phyloP scores from a whole-genome alignment of 257 asterid genomes.

The Parsonsia alboflavescens region DNA sequence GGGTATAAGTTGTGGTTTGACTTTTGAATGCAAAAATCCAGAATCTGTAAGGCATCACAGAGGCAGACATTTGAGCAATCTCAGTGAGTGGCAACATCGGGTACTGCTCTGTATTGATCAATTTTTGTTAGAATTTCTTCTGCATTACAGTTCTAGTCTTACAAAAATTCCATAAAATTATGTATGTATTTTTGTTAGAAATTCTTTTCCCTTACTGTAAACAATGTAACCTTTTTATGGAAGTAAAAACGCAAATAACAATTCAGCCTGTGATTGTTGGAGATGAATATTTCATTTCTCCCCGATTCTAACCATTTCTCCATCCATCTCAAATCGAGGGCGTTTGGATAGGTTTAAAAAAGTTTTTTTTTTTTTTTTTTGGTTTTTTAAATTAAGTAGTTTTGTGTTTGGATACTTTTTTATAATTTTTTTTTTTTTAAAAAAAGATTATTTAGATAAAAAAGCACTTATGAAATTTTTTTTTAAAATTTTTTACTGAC shows the following conservation, averaged over 20 bases:
- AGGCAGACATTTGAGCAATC: slow-evolving; percentile 2
- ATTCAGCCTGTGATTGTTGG: slow-evolving; percentile 3
- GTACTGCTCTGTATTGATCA: slow-evolving; percentile 4
- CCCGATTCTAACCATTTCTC: too few relatives aligned
- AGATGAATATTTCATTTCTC: neutral
- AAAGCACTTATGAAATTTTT: too few relatives aligned
- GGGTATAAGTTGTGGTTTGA: neutral
- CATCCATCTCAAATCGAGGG: too few relatives aligned
- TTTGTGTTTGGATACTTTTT: too few relatives aligned
- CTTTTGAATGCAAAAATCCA: neutral
- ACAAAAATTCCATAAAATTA: neutral
- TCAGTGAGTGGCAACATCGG: neutral
- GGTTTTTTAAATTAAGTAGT: too few relatives aligned
- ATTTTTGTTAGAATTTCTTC: neutral
- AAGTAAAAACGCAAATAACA: slow-evolving; percentile 4
- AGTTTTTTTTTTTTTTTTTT: too few relatives aligned
- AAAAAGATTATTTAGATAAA: too few relatives aligned
- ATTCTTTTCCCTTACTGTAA: slow-evolving; percentile 6
- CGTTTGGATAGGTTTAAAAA: too few relatives aligned
- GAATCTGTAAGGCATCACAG: neutral
- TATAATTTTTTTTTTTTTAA: too few relatives aligned
- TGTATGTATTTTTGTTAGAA: slow-evolving; percentile 12
- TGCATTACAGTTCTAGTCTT: neutral
- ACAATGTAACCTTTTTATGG: slow-evolving; percentile 14
- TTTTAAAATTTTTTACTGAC: too few relatives aligned